Base-by-base conservation (phyloP, 768 basidiomycete species). In the Podaxis sp. region DNA sequence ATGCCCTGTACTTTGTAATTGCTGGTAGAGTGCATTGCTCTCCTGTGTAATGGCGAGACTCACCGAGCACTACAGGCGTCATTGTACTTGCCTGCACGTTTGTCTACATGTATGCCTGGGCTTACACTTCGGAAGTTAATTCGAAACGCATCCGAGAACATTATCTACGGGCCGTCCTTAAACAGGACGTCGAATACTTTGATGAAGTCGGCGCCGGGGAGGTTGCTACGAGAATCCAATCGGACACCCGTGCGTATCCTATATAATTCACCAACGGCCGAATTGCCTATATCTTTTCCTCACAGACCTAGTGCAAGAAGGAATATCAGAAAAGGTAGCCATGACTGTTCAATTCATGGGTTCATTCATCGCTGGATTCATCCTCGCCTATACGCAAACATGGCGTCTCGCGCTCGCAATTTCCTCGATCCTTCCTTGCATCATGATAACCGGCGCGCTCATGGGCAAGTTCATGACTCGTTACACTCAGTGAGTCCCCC, bases 171-270 rank as follows among this genome's bases (percentile, higher is more conserved):
- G 84, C 91, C 2, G 74, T 92, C 5, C 78, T 95, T 3, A 84
- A 90, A 36, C 93, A 95, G 70, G 86, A 90, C 62, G 85, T 93
- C 62, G 85, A 87, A 28, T 95, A 83, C 76, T 95, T 94, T 70
- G 93, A 95, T 72, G 82, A 85, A 13, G 81, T 94, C 48, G 92
- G 93, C 12, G 87, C 93, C 2, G 93, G 93, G 59, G 93, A 95
- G 69, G 86, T 95, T 22, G 87, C 93, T 0, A 93, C 93, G 3
- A 83, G 92, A 40, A 94, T 95, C 59, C 87, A 90, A 70, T 87
- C 88, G 0, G 87, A 89, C 70, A 89, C 87, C 17, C 89, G 87
- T 87, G 67, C 66, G 84, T 76, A 36, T 37, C 22, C 38, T 6
- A 13, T 33, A 2, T 46, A 17, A 6, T 36, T 17, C 12, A 2